Conservation (phyloP, 192 early-diverging fungal species). For the Podila clonocystis region DNA sequence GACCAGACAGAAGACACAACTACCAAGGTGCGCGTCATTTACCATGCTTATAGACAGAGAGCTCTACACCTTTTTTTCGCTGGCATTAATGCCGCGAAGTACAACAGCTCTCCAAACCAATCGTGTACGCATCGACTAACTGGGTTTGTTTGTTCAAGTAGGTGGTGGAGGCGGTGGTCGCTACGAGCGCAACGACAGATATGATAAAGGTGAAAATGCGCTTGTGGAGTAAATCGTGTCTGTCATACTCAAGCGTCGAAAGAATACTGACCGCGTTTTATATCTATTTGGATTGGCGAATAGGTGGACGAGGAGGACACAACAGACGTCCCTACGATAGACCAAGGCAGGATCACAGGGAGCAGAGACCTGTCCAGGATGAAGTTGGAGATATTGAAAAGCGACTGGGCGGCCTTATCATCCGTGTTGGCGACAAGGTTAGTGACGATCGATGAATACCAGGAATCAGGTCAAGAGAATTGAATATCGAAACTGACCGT, state of each 20-base stretch:
- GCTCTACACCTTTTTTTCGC: neutral
- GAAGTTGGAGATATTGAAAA: conserved; percentile 72
- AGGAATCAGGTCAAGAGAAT: neutral
- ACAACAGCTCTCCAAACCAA: too few species aligned
- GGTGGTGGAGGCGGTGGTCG: conserved; percentile 28
- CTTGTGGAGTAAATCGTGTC: neutral
- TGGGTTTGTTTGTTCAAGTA: neutral
- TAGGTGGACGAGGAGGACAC: conserved; percentile 20
- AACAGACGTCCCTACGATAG: conserved; percentile 37
- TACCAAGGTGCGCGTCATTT: conserved; percentile 12
- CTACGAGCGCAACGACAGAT: conserved; percentile 23
- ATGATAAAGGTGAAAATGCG: conserved; percentile 8
- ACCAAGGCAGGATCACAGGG: conserved; percentile 31
- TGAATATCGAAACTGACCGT: neutral
- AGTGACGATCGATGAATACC: neutral
- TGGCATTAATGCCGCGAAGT: neutral
- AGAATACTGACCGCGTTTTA: neutral
- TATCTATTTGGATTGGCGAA: neutral
- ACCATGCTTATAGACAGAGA: neutral
- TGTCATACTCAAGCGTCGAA: neutral
- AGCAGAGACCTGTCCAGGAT: conserved; percentile 47
- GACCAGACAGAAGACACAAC: conserved; percentile 40
- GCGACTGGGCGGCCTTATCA: conserved; percentile 74
- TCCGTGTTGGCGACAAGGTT: conserved; percentile 82
- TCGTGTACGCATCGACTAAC: neutral